A percentile compares a stretch with the other conserved stretches of the same genome.
Evolutionary conservation across 108 stramenopile genomes (phyloP).

Genomic region (Cyclotella atomus): DNA sequence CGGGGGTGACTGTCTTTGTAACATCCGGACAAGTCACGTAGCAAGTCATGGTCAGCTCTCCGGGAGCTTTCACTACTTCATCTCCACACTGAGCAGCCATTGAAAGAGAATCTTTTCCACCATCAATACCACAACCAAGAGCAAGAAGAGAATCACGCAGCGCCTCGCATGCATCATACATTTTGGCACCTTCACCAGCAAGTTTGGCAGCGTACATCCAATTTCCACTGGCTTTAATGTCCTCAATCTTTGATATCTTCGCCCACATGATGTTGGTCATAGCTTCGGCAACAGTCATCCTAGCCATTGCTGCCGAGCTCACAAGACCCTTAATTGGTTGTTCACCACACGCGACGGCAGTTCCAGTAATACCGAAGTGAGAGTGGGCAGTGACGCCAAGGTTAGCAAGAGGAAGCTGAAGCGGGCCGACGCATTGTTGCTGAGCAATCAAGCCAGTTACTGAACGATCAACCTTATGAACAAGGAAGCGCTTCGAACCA

Average conservation of each 20-base stretch:
- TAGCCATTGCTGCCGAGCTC: conserved; percentile 93
- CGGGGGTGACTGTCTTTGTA: conserved; percentile 95
- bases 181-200: conserved; percentile 96
- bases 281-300: conserved; percentile 97
- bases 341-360: conserved; percentile 97
- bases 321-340: conserved; percentile 97
- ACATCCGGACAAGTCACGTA: conserved; percentile 96
- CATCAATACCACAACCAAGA: conserved; percentile 96
- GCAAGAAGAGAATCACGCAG: conserved; percentile 87
- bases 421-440: conserved; percentile 99
- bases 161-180: conserved; percentile 98
- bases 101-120: conserved; percentile 98
- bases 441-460: conserved; percentile 99
- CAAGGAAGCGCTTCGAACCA: conserved; percentile 98
- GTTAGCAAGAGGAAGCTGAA: conserved; percentile 96
- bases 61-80: conserved; percentile 97
- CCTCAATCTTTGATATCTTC: conserved; percentile 88
- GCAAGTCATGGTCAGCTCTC: conserved; percentile 95
- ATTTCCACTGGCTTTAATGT: conserved; percentile 97
- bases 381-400: conserved; percentile 95
- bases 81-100: conserved; percentile 97
- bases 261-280: conserved; percentile 99
- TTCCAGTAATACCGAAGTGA: conserved; percentile 94
- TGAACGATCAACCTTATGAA: conserved; percentile 98
- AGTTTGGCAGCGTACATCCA: conserved; percentile 99